Evolutionary conservation across 768 basidiomycete species (phyloP).

Genomic region (Xerocomellus intermedius): DNA sequence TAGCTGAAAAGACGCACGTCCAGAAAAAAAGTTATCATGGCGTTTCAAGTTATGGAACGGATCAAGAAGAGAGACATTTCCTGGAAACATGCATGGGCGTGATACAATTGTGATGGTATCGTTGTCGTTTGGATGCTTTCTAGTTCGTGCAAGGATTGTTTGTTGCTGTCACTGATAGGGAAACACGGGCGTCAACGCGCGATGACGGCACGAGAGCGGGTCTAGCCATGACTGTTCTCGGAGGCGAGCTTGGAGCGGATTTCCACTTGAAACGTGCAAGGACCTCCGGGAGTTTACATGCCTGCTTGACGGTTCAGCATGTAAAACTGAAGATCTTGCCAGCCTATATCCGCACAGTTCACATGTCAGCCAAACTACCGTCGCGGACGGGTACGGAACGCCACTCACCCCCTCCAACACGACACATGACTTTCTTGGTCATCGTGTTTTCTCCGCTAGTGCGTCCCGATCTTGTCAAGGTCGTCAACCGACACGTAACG

Average conservation of each 20-base stretch:
- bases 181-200: conserved; percentile 7
- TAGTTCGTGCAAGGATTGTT: conserved; percentile 27
- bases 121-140: conserved; percentile 26
- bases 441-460: conserved; percentile 40
- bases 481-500: conserved; percentile 77
- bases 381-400: not conserved
- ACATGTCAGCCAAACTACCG: not conserved
- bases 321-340: conserved; percentile 78
- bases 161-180: conserved; percentile 11
- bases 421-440: conserved; percentile 87
- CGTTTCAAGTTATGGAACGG: conserved; percentile 2
- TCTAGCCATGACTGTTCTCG: not conserved
- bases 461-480: conserved; percentile 60
- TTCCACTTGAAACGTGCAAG: not conserved
- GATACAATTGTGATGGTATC: conserved; percentile 29
- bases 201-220: not conserved
- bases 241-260: not conserved
- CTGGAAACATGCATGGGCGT: conserved; percentile 18
- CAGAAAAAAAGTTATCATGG: conserved; percentile 1
- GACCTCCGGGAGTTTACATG: conserved; percentile 35
- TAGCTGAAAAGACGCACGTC: not conserved
- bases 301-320: conserved; percentile 76
- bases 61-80: not conserved
- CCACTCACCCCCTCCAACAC: conserved; percentile 78
- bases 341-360: conserved; percentile 42